Conservation (phyloP, 768 basidiomycete species). For the Termitomyces sp. region DNA sequence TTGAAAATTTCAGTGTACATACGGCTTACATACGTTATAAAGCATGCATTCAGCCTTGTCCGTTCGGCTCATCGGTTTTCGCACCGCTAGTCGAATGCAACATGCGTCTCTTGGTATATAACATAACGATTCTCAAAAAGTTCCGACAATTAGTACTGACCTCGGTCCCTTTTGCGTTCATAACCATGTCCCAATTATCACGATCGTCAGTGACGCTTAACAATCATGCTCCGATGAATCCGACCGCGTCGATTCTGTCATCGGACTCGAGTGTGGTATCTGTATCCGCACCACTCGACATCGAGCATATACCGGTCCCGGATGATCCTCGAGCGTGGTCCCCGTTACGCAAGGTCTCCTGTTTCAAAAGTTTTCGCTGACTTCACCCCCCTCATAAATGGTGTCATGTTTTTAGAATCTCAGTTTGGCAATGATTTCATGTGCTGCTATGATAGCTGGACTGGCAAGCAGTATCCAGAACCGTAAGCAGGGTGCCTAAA, state of each 20-base stretch:
- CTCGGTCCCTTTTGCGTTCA: neutral
- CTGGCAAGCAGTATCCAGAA: constrained; percentile 58
- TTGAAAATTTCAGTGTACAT: neutral
- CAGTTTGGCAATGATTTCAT: constrained; percentile 39
- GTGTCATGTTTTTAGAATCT: constrained; percentile 26
- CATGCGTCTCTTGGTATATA: constrained; percentile 8
- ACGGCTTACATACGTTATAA: neutral
- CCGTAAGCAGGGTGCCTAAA: constrained; percentile 31
- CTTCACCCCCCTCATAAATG: neutral
- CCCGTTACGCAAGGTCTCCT: constrained; percentile 41
- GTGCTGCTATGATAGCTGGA: constrained; percentile 53
- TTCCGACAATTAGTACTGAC: neutral
- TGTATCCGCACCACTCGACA: constrained; percentile 23
- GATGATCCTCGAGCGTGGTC: constrained; percentile 65
- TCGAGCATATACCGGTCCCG: constrained; percentile 47
- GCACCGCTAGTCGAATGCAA: neutral
- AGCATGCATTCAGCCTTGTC: neutral
- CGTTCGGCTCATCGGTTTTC: constrained; percentile 3
- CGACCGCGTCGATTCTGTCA: neutral
- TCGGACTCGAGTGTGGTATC: constrained; percentile 1
- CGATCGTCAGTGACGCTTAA: constrained; percentile 5
- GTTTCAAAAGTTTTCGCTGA: neutral
- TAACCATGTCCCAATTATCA: constrained; percentile 6
- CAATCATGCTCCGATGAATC: neutral
- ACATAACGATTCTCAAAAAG: neutral